These are phyloP conservation scores for Zygnema circumcarinatum DNA, from an alignment of 139 green algal species.

Conservation along the genomic window DNA sequence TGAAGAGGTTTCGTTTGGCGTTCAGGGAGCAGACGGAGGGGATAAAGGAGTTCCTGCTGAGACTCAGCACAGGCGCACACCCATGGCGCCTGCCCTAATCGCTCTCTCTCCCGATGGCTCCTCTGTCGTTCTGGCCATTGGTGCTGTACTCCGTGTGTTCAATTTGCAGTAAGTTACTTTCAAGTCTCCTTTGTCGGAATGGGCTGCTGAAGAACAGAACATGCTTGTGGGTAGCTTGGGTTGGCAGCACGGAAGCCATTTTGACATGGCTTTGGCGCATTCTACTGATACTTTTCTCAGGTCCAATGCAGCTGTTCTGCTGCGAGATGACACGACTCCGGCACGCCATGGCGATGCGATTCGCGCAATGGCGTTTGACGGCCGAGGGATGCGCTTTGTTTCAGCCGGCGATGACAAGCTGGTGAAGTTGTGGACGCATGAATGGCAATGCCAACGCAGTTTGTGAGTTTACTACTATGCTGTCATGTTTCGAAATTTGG, in stretches of 20 bases:
- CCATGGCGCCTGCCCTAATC: constrained; percentile 32
- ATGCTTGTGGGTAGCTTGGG: too few species aligned
- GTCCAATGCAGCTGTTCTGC: constrained; percentile 9
- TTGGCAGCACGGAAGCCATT: background rate
- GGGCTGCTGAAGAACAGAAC: too few species aligned
- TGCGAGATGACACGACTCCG: constrained; percentile 32
- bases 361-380: constrained; percentile 46
- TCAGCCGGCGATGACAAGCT: constrained; percentile 62
- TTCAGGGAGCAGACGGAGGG: background rate
- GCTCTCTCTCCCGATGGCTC: constrained; percentile 6
- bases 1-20: background rate
- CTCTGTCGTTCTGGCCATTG: constrained; percentile 21
- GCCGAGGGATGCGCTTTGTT: constrained; percentile 24
- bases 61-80: background rate
- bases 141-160: constrained; percentile 36
- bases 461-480: background rate
- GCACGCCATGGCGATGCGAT: constrained; percentile 41
- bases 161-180: constrained; percentile 13
- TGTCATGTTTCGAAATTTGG: background rate
- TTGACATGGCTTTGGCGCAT: background rate
- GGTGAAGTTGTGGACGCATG: constrained; percentile 51
- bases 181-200: too few species aligned
- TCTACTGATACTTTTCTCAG: constrained; percentile 20
- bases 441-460: too few species aligned
- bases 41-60: background rate